Evolutionary conservation across 805 yeast genomes (phyloP).

Genomic region (Candida ascalaphidarum): DNA sequence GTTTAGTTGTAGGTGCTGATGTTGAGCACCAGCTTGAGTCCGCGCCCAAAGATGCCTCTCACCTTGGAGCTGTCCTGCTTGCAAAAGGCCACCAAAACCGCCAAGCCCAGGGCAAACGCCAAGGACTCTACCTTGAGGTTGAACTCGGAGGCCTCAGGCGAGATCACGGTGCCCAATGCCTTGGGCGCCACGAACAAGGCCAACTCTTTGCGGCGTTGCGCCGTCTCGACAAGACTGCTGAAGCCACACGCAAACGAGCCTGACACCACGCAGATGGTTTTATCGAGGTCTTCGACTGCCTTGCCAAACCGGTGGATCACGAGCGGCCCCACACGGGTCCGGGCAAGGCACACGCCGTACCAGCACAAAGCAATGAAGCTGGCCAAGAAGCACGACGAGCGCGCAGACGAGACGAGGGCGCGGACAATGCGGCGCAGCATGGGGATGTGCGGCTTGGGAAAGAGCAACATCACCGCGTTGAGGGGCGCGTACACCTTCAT

Average conservation of each 20-base stretch:
- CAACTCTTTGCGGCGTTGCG: constrained; percentile 36
- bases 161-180: constrained; percentile 25
- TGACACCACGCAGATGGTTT: constrained; percentile 28
- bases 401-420: constrained; percentile 17
- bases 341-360: constrained; percentile 39
- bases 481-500: constrained; percentile 33
- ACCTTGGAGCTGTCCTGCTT: constrained; percentile 18
- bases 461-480: constrained; percentile 19
- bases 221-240: constrained; percentile 30
- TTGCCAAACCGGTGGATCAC: no score
- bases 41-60: constrained; percentile 30
- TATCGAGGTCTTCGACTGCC: constrained; percentile 29
- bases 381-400: constrained; percentile 38
- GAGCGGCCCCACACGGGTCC: constrained; percentile 34
- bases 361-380: constrained; percentile 33
- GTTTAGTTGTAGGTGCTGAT: no score
- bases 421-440: constrained; percentile 9
- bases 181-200: constrained; percentile 39
- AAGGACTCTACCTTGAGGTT: constrained; percentile 20
- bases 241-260: constrained; percentile 36
- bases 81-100: constrained; percentile 26
- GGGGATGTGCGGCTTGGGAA: constrained; percentile 10
- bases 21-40: constrained; percentile 12
- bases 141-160: constrained; percentile 14
- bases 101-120: constrained; percentile 26